Evolutionary conservation across 257 asterid genomes (phyloP).

Genomic region (Fraxinus americana): DNA sequence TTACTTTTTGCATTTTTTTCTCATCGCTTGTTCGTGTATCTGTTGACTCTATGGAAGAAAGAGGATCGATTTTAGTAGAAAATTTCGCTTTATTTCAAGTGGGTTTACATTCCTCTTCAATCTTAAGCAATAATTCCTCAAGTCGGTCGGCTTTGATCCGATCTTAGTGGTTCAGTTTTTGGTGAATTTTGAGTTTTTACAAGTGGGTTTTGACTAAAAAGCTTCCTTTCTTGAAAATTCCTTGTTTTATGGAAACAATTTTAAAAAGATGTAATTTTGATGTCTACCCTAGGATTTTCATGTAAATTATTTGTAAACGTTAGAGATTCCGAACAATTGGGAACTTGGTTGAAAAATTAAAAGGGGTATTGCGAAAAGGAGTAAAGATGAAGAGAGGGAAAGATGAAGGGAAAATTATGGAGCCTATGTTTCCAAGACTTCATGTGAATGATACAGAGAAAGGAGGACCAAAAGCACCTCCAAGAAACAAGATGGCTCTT

Average conservation of each 20-base stretch:
- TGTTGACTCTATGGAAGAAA: slow-evolving; percentile 13
- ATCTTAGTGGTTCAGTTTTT: slow-evolving; percentile 9
- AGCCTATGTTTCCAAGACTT: slow-evolving; percentile 96
- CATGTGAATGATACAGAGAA: slow-evolving; percentile 86
- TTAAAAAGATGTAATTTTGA: slow-evolving; percentile 16
- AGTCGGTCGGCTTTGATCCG: slow-evolving; percentile 17
- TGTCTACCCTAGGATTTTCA: slow-evolving; percentile 15
- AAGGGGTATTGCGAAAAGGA: slow-evolving; percentile 4
- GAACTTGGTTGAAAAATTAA: slow-evolving; percentile 4
- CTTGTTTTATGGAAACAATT: neutral
- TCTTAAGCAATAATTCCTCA: neutral
- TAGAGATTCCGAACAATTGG: neutral
- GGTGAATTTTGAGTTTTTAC: neutral
- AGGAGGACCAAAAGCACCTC: slow-evolving; percentile 99
- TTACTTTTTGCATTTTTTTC: slow-evolving; percentile 20
- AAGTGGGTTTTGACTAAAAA: slow-evolving; percentile 16
- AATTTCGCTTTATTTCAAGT: slow-evolving; percentile 17
- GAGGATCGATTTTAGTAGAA: slow-evolving; percentile 24
- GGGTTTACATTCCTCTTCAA: slow-evolving; percentile 26
- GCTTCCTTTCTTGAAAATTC: slow-evolving; percentile 11
- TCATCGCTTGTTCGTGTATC: neutral
- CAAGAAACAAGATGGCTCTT: slow-evolving; percentile 98
- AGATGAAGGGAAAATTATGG: slow-evolving; percentile 72
- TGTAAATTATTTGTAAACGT: slow-evolving; percentile 18
- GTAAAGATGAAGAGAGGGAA: slow-evolving; percentile 68